Conservation (phyloP, 352 stramenopile species). For the Phytophthora kernoviae region DNA sequence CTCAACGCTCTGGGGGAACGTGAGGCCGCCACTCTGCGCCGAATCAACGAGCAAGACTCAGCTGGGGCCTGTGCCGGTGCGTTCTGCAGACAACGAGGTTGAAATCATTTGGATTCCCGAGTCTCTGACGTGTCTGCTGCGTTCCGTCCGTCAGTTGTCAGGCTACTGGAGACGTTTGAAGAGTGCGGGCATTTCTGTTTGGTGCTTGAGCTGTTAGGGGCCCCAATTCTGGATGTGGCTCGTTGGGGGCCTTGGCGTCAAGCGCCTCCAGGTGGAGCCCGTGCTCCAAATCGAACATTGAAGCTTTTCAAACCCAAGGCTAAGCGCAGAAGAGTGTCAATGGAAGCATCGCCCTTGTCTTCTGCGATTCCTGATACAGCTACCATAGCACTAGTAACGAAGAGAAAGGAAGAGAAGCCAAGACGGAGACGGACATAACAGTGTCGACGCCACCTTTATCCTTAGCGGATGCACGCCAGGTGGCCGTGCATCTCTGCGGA, state of each 20-base stretch:
- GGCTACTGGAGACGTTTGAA: conserved; percentile 60
- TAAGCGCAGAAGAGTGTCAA: conserved; percentile 43
- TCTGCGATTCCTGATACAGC: neutral
- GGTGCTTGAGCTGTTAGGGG: conserved; percentile 69
- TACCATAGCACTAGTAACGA: conserved; percentile 11
- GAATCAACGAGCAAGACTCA: conserved; percentile 45
- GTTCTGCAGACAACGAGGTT: no score
- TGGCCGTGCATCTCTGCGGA: conserved; percentile 68
- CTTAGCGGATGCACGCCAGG: conserved; percentile 49
- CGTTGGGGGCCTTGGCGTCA: conserved; percentile 92
- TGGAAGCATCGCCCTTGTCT: conserved; percentile 32
- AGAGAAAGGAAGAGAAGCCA: conserved; percentile 4
- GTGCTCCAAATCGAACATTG: conserved; percentile 16
- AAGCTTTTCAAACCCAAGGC: conserved; percentile 28
- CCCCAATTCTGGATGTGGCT: conserved; percentile 93
- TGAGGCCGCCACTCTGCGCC: conserved; percentile 51
- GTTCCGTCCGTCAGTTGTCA: conserved; percentile 40
- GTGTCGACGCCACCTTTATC: conserved; percentile 31
- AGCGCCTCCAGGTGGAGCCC: conserved; percentile 73
- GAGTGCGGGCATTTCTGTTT: conserved; percentile 63
- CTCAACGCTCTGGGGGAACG: conserved; percentile 63
- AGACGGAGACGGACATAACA: conserved; percentile 1
- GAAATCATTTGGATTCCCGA: neutral
- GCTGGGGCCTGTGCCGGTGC: conserved; percentile 37
- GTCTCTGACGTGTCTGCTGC: neutral